Evolutionary conservation across 2,329 filamentous ascomycete species (phyloP).

Genomic region (Monosporascus ibericus): DNA sequence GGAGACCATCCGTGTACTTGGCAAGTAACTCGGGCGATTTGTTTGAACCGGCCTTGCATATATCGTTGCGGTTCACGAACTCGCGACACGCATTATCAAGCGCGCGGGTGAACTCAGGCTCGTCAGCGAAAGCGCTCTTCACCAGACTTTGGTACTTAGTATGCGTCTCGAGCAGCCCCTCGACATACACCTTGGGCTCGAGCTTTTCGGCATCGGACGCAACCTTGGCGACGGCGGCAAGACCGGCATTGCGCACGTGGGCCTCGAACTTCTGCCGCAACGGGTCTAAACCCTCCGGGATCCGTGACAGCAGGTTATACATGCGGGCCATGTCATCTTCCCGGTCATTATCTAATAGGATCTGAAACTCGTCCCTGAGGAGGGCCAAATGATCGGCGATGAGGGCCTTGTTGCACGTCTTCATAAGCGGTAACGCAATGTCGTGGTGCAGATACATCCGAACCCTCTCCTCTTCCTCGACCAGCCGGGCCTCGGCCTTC

Average conservation of each 20-base stretch:
- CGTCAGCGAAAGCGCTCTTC: conserved; percentile 86
- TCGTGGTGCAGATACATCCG: conserved; percentile 86
- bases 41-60: conserved; percentile 89
- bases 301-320: conserved; percentile 86
- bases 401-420: conserved; percentile 79
- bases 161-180: conserved; percentile 89
- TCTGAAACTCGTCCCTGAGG: conserved; percentile 93
- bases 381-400: conserved; percentile 82
- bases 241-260: conserved; percentile 84
- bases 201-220: conserved; percentile 81
- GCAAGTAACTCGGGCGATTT: conserved; percentile 92
- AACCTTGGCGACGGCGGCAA: conserved; percentile 85
- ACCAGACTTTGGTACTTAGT: conserved; percentile 89
- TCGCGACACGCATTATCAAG: conserved; percentile 96
- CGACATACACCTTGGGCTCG: conserved; percentile 94
- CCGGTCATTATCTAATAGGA: conserved; percentile 86
- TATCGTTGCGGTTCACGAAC: conserved; percentile 95
- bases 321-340: conserved; percentile 94
- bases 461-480: conserved; percentile 92
- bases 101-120: conserved; percentile 93
- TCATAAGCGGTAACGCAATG: conserved; percentile 78
- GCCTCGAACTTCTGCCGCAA: conserved; percentile 82
- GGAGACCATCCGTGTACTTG: conserved; percentile 87
- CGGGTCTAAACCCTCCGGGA: conserved; percentile 86
- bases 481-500: conserved; percentile 84